Conservation (phyloP, 164 flowering plant species). For the Echeveria elegans region DNA sequence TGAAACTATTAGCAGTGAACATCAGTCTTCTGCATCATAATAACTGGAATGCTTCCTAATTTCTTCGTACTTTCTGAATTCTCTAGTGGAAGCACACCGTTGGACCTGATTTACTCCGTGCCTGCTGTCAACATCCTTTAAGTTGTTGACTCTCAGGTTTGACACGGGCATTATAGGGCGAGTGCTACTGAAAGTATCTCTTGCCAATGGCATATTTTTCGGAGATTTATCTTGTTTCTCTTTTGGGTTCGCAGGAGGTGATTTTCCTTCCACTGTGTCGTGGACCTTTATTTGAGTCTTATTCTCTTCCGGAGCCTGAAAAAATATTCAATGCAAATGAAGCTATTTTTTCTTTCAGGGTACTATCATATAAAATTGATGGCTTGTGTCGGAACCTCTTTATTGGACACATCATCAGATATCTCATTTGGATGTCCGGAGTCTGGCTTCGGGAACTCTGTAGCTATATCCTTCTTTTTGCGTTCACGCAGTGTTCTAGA, state of each 20-base stretch:
- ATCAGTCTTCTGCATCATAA: constrained; percentile 20
- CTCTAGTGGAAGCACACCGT: constrained; percentile 36
- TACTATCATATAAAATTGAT: background rate
- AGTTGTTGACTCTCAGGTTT: constrained; percentile 11
- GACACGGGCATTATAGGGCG: constrained; percentile 19
- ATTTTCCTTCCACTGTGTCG: background rate
- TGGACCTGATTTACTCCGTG: constrained; percentile 17
- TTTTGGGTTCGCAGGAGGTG: too few relatives aligned
- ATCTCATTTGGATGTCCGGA: constrained; percentile 17
- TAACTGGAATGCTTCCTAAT: constrained; percentile 13
- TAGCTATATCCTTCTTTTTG: constrained; percentile 14
- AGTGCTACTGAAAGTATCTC: constrained; percentile 11
- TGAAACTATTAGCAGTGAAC: too few relatives aligned
- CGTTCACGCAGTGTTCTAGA: constrained; percentile 21
- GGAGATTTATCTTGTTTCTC: background rate
- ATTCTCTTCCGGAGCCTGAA: constrained; percentile 19
- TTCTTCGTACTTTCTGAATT: constrained; percentile 18
- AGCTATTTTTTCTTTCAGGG: too few relatives aligned
- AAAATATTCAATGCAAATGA: too few relatives aligned
- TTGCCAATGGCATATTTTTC: constrained; percentile 5
- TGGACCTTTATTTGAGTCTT: background rate
- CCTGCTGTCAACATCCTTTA: constrained; percentile 5
- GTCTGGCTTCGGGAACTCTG: constrained; percentile 15
- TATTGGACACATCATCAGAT: background rate
- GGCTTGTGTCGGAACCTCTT: background rate